These are phyloP conservation scores for Stentor coeruleus DNA, from an alignment of 73 alveolate species.

Conservation along the genomic window DNA sequence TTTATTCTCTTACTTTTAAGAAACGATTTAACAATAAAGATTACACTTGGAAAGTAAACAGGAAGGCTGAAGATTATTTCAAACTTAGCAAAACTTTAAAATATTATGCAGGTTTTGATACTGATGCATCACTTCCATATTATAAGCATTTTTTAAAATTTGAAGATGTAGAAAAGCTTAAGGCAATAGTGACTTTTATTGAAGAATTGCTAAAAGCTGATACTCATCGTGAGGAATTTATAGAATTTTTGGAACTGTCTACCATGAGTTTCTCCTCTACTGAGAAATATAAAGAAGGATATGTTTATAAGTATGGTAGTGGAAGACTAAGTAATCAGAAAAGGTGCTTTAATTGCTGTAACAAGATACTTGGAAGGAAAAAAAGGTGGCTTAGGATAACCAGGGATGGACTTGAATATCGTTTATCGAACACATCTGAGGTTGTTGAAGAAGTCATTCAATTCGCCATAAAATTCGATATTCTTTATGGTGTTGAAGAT, in stretches of 20 bases:
- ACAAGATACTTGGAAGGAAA: neutral
- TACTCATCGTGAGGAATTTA: neutral
- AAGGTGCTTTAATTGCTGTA: slow-evolving; percentile 23
- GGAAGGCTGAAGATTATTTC: neutral
- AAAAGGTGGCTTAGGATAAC: slow-evolving; percentile 31
- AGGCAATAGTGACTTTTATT: too few relatives aligned
- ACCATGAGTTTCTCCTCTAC: neutral
- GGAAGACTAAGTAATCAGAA: slow-evolving; percentile 16
- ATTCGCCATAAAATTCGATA: slow-evolving; percentile 25
- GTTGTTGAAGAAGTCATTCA: slow-evolving; percentile 39
- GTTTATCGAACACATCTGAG: slow-evolving; percentile 8
- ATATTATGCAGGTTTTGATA: too few relatives aligned
- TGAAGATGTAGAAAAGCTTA: neutral
- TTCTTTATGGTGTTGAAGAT: slow-evolving; percentile 27
- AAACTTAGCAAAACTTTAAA: neutral
- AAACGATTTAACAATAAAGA: too few relatives aligned
- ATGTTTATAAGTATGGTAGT: slow-evolving; percentile 15
- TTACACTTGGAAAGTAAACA: neutral
- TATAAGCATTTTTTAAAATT: neutral
- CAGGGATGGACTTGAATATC: slow-evolving; percentile 32
- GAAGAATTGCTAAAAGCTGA: neutral
- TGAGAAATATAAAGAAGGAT: slow-evolving; percentile 32
- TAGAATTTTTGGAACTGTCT: slow-evolving; percentile 23
- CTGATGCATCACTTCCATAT: neutral
- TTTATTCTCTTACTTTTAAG: too few relatives aligned